Evolutionary conservation across 148 eudicot species (phyloP).

Genomic region (Camellia sinensis): DNA sequence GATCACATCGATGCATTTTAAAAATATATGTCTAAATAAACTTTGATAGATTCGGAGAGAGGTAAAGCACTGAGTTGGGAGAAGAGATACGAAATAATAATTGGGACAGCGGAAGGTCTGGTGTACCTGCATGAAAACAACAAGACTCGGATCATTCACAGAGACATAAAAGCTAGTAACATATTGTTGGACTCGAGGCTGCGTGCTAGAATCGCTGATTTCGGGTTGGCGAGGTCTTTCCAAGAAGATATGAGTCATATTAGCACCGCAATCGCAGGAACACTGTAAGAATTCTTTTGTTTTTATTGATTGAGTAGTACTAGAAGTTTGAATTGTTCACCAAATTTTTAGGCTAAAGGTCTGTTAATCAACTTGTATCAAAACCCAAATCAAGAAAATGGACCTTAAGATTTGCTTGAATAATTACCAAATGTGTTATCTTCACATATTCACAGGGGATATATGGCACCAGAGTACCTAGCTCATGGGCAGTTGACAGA

Average conservation of each 20-base stretch:
- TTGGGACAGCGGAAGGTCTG: conserved; percentile 51
- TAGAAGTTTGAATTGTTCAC: not conserved
- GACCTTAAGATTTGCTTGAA: not conserved
- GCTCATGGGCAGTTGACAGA: conserved; percentile 55
- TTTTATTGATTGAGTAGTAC: not conserved
- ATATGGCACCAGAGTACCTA: conserved; percentile 69
- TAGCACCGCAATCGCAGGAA: conserved; percentile 63
- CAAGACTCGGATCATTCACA: conserved; percentile 47
- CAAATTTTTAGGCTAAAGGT: not conserved
- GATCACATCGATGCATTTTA: not conserved
- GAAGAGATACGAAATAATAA: conserved; percentile 44
- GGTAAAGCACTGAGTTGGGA: conserved; percentile 49
- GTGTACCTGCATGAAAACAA: conserved; percentile 59
- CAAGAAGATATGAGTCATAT: conserved; percentile 57
- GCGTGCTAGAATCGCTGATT: conserved; percentile 54
- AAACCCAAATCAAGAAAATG: not conserved
- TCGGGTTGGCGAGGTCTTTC: conserved; percentile 60
- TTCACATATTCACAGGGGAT: conserved; percentile 34
- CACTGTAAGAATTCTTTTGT: conserved; percentile 35
- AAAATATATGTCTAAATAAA: not conserved
- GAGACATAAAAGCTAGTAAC: conserved; percentile 66
- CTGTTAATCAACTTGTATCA: not conserved
- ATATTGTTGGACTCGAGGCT: conserved; percentile 53
- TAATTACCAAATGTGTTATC: not conserved
- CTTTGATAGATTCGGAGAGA: conserved; percentile 36